Conservation (phyloP, 768 basidiomycete genomes). For the Trametes punicea region DNA sequence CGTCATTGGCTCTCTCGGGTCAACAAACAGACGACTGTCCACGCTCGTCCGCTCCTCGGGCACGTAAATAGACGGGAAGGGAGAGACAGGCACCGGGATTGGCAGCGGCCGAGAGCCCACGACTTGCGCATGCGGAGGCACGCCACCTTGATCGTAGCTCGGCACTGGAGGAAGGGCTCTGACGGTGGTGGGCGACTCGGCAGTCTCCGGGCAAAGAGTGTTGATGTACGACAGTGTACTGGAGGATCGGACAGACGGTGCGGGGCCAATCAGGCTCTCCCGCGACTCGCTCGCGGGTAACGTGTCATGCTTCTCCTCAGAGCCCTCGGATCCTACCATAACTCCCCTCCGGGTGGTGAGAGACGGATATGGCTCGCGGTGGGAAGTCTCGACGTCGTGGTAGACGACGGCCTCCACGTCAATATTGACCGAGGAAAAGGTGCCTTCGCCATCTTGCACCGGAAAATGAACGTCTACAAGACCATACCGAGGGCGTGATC, state of each 20-base stretch:
- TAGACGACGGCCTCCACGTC: too few relatives aligned
- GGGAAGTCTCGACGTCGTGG: too few relatives aligned
- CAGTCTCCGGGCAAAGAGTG: constrained; percentile 1
- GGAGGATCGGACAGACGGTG: neutral
- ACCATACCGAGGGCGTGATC: too few relatives aligned
- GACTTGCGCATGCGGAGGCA: neutral
- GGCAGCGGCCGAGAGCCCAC: neutral
- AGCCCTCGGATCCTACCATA: neutral
- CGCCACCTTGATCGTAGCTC: neutral
- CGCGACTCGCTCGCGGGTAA: neutral
- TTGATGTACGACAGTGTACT: constrained; percentile 2
- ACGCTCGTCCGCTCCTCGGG: constrained; percentile 2
- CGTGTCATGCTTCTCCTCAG: neutral
- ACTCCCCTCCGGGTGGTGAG: neutral
- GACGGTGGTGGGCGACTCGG: neutral
- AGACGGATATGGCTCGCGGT: too few relatives aligned
- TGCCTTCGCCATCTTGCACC: too few relatives aligned
- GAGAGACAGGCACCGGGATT: neutral
- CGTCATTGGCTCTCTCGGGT: too few relatives aligned
- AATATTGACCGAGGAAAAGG: too few relatives aligned
- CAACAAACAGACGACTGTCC: neutral
- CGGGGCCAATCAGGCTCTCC: neutral
- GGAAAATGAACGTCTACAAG: too few relatives aligned
- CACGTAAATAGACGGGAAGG: neutral
- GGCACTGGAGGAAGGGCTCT: neutral